Evolutionary conservation across 768 basidiomycete genomes (phyloP).

Genomic region (Serendipita sp.): DNA sequence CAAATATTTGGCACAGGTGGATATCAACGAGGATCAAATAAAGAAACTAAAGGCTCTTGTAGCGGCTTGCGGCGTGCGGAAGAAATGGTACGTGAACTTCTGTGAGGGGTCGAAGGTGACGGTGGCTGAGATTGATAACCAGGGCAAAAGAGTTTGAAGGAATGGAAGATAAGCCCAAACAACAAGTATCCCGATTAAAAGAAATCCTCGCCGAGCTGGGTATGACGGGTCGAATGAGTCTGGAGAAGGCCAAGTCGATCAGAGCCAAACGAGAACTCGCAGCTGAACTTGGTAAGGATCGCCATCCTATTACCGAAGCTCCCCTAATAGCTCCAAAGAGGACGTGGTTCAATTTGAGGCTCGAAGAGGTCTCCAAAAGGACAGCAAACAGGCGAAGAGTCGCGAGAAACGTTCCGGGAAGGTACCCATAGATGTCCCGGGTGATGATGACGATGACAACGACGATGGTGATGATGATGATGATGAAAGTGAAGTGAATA

Average conservation of each 20-base stretch:
- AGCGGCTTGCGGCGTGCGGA: slow-evolving; percentile 59
- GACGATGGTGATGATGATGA: slow-evolving; percentile 14
- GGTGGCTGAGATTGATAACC: neutral
- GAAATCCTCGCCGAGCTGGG: slow-evolving; percentile 54
- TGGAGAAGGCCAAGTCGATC: slow-evolving; percentile 69
- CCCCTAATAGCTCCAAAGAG: slow-evolving; percentile 27
- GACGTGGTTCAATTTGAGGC: slow-evolving; percentile 56
- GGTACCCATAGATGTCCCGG: slow-evolving; percentile 11
- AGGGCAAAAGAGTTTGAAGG: slow-evolving; percentile 44
- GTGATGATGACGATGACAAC: slow-evolving; percentile 13
- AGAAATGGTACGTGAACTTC: slow-evolving; percentile 37
- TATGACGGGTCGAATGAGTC: slow-evolving; percentile 60
- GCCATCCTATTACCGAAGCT: neutral
- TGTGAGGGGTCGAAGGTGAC: neutral
- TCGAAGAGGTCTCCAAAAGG: slow-evolving; percentile 27
- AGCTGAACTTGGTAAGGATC: slow-evolving; percentile 51
- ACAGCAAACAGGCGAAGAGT: slow-evolving; percentile 16
- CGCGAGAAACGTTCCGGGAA: slow-evolving; percentile 3
- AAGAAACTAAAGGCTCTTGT: slow-evolving; percentile 64
- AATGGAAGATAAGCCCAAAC: slow-evolving; percentile 31
- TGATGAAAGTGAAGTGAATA: slow-evolving; percentile 18
- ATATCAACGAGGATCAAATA: slow-evolving; percentile 56
- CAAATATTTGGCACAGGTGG: slow-evolving; percentile 1
- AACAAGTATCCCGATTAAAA: slow-evolving; percentile 51
- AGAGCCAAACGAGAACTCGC: slow-evolving; percentile 58